Base-by-base conservation (phyloP, 495 filamentous ascomycete genomes). In the Hypoxylon lenormandii region DNA sequence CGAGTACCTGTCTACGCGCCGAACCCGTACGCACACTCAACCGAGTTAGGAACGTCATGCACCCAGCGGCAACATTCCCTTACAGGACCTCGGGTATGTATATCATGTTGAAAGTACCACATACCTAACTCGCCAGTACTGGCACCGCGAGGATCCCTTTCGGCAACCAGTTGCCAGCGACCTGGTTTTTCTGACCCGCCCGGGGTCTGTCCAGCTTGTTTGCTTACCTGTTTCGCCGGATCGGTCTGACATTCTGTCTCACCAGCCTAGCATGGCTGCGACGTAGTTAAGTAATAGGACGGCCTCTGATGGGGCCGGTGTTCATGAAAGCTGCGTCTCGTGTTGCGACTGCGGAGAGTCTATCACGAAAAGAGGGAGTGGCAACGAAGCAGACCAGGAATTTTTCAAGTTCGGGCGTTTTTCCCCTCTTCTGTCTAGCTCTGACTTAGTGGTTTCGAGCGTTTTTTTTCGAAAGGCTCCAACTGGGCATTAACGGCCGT, bases 201-300 rank as follows among this genome's bases (percentile, higher is more conserved):
- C 33, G 46, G 36, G 30, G 18, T 13, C 28, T 49, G 30, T 53
- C n/a, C 2, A n/a, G 37, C 36, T 13, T 53, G 57, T 56, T 57
- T 53, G 49, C 55, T 53, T 30, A 57, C 46, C 50, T 37, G 12
- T n/a, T 50, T 59, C 36, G 33, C 18, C 33, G 50, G 50, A 15
- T 62, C 23, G 52, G 65, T 52, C 51, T 64, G 42, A 42, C 22
- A 28, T 49, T 33, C 18, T 46, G 51, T 66, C 68, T 71, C 60
- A 66, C 62, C 51, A 66, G 38, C 57, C 62, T 54, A 37, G 40
- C 61, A 65, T 58, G 42, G 38, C 53, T 71, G 62, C 58, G 59
- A 71, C 68, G 58, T 63, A 59, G 28, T 71, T 62, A 58, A 50
- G 68, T 66, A 61, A 71, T 62, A 66, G 23, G 61, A 66, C 38